Evolutionary conservation across 495 filamentous ascomycete genomes (phyloP).

Genomic region (Lepraria neglecta): DNA sequence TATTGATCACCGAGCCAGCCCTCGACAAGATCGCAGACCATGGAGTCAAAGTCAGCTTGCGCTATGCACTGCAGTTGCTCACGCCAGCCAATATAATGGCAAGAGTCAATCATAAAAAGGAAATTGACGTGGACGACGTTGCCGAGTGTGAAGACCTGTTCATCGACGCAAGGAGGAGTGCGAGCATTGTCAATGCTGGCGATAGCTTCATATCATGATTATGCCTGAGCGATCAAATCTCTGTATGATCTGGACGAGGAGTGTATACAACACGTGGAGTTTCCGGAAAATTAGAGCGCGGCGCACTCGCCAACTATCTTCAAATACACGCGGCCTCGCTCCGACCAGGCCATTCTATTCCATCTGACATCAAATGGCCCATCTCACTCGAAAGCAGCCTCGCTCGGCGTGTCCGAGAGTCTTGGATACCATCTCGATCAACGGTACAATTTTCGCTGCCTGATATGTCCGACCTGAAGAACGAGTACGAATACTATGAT

Average conservation of each 20-base stretch:
- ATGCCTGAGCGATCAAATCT: not conserved
- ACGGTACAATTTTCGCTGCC: not conserved
- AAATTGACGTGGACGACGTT: slow-evolving; percentile 77
- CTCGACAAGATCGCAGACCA: slow-evolving; percentile 78
- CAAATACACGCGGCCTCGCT: not conserved
- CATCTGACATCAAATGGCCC: not conserved
- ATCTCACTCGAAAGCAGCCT: not conserved
- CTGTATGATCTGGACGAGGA: not conserved
- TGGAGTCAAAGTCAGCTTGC: slow-evolving; percentile 76
- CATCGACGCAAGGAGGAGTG: slow-evolving; percentile 81
- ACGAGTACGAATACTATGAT: slow-evolving; percentile 7
- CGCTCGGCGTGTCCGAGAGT: not conserved
- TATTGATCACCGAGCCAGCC: slow-evolving; percentile 73
- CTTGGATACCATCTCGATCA: not conserved
- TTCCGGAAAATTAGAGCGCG: not conserved
- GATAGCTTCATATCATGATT: slow-evolving; percentile 54
- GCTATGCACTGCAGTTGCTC: slow-evolving; percentile 88
- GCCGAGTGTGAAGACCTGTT: slow-evolving; percentile 86
- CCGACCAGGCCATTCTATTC: not conserved
- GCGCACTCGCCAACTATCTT: not conserved
- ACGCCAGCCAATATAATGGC: slow-evolving; percentile 75
- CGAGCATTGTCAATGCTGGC: slow-evolving; percentile 59
- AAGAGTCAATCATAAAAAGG: slow-evolving; percentile 61
- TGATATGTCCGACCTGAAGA: not conserved
- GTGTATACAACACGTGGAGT: not conserved